Percentiles rank a stretch among this genome's conserved stretches.
These are phyloP conservation scores for Aspergillus hiratsukae DNA, from an alignment of 2,329 filamentous ascomycete genomes.

Conservation along the genomic window DNA sequence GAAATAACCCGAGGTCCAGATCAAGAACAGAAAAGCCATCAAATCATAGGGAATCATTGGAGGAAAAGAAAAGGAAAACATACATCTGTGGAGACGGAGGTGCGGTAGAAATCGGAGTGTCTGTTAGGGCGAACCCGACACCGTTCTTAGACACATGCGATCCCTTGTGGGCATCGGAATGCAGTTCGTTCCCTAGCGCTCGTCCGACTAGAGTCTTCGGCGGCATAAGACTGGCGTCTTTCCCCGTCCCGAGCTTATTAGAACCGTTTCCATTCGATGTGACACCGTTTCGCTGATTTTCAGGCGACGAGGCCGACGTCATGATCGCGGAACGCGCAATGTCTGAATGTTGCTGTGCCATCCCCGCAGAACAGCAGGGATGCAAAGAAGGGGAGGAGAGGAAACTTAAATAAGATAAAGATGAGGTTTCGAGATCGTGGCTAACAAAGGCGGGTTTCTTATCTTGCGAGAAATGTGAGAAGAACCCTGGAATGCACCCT, in stretches of 20 bases:
- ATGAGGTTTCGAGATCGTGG: not conserved
- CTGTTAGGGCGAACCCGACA: slow-evolving; percentile 53
- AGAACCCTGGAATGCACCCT: not conserved
- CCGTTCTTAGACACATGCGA: slow-evolving; percentile 39
- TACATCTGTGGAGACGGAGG: slow-evolving; percentile 60
- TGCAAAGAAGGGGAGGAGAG: slow-evolving; percentile 9
- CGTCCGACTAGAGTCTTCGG: slow-evolving; percentile 38
- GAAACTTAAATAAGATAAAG: slow-evolving; percentile 1
- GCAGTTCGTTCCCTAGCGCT: slow-evolving; percentile 40
- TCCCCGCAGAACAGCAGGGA: slow-evolving; percentile 24
- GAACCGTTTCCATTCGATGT: slow-evolving; percentile 13
- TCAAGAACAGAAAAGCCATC: slow-evolving; percentile 11
- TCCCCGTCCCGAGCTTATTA: slow-evolving; percentile 18
- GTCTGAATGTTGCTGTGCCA: slow-evolving; percentile 44
- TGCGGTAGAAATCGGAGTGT: slow-evolving; percentile 60
- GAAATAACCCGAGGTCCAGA: slow-evolving; percentile 1
- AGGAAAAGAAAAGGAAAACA: slow-evolving; percentile 28
- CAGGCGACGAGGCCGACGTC: slow-evolving; percentile 30
- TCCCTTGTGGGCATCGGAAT: slow-evolving; percentile 35
- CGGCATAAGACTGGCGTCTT: slow-evolving; percentile 31
- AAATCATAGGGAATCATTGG: slow-evolving; percentile 9
- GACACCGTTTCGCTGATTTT: slow-evolving; percentile 18
- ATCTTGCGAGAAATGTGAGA: not conserved
- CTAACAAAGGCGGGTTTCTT: not conserved
- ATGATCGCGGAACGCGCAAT: slow-evolving; percentile 50